phyloP scores from a whole-genome alignment of 768 basidiomycete species.

The Russula earlei region DNA sequence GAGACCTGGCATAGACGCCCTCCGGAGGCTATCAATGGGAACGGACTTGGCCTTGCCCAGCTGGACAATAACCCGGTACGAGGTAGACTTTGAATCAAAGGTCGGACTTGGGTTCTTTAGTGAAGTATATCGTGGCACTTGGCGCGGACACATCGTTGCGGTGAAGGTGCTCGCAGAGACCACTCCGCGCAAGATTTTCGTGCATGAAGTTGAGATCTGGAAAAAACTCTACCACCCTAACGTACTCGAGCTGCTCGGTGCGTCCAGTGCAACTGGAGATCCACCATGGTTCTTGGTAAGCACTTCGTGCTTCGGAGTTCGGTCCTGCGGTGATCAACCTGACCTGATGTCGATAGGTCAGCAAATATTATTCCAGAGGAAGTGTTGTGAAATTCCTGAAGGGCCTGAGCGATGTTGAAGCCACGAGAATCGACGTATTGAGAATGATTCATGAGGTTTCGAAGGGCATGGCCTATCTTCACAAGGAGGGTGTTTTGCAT shows the following conservation, averaged over 20 bases:
- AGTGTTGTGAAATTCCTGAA: constrained; percentile 53
- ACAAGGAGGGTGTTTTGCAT: constrained; percentile 57
- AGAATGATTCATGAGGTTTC: constrained; percentile 66
- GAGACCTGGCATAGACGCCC: constrained; percentile 64
- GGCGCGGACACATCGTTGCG: constrained; percentile 57
- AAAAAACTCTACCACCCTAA: constrained; percentile 55
- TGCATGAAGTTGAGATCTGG: constrained; percentile 67
- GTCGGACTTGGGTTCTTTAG: constrained; percentile 72
- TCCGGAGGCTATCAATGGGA: constrained; percentile 47
- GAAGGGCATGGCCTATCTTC: constrained; percentile 75
- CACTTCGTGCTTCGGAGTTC: constrained; percentile 10
- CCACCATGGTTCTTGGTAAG: constrained; percentile 60
- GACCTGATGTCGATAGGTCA: constrained; percentile 32
- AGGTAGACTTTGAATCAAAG: constrained; percentile 59
- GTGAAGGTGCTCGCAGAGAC: constrained; percentile 62
- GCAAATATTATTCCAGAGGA: constrained; percentile 60
- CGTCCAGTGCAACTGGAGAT: constrained; percentile 58
- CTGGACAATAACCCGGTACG: constrained; percentile 79
- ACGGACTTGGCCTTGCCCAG: constrained; percentile 37
- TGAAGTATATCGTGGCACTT: constrained; percentile 67
- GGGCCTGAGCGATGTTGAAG: constrained; percentile 17
- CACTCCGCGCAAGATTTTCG: constrained; percentile 55
- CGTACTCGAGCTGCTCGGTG: constrained; percentile 67
- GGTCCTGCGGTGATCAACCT: background rate
- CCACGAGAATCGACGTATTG: constrained; percentile 38